phyloP scores from a whole-genome alignment of 768 basidiomycete species.

The Favolaschia claudopus region DNA sequence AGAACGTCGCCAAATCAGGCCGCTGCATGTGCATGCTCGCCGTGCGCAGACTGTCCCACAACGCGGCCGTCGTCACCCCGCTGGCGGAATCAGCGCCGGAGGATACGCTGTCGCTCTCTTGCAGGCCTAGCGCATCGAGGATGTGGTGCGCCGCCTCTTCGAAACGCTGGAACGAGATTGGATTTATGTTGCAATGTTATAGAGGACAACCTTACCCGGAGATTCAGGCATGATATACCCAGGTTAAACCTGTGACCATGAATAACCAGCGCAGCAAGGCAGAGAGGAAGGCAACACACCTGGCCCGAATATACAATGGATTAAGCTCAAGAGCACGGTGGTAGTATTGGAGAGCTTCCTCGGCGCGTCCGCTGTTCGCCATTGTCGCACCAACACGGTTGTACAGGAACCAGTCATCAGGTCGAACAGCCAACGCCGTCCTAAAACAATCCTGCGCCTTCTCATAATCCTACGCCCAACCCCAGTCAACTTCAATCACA shows the following conservation, averaged over 20 bases:
- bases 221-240: conserved; percentile 90
- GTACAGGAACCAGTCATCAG: conserved; percentile 91
- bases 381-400: conserved; percentile 95
- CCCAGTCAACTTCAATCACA: no score
- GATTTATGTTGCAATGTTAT: conserved; percentile 11
- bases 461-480: conserved; percentile 89
- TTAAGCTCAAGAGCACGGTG: conserved; percentile 85
- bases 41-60: conserved; percentile 91
- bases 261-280: conserved; percentile 1
- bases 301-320: conserved; percentile 89
- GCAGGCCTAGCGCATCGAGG: conserved; percentile 87
- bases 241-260: conserved; percentile 90
- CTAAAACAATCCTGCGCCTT: conserved; percentile 96
- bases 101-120: conserved; percentile 79
- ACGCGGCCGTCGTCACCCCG: conserved; percentile 75
- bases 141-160: conserved; percentile 88
- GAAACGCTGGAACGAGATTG: conserved; percentile 62
- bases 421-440: conserved; percentile 85
- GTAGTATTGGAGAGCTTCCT: conserved; percentile 89
- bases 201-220: conserved; percentile 60
- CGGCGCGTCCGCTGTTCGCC: conserved; percentile 85
- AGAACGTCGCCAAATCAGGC: conserved; percentile 76
- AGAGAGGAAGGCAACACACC: conserved; percentile 42
- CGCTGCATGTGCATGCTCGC: conserved; percentile 84
- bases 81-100: conserved; percentile 57